Percentiles rank a stretch among this genome's conserved stretches.
Conservation (phyloP, 2,329 filamentous ascomycete genomes). For the Cladosporium halotolerans region DNA sequence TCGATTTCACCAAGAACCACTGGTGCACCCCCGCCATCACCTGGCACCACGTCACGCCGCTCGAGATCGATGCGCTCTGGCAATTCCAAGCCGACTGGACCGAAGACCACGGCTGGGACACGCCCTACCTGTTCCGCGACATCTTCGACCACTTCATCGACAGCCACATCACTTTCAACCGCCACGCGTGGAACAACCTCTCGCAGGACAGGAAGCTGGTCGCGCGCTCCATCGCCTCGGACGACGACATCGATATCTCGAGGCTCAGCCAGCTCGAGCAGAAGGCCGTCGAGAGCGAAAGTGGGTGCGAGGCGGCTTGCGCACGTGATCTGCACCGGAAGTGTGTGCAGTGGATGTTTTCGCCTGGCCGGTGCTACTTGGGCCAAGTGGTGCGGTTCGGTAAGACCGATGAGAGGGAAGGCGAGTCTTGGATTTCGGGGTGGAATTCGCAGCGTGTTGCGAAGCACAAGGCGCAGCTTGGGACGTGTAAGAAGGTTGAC, state of each 20-base stretch:
- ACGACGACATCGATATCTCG: constrained; percentile 19
- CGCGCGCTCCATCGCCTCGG: constrained; percentile 14
- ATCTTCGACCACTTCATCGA: constrained; percentile 30
- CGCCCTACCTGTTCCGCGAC: constrained; percentile 29
- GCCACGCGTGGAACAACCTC: constrained; percentile 31
- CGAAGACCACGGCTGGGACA: constrained; percentile 25
- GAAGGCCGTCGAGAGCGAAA: constrained; percentile 20
- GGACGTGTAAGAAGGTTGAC: constrained; percentile 16
- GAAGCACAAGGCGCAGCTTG: constrained; percentile 18
- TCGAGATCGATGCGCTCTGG: constrained; percentile 21
- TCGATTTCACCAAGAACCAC: constrained; percentile 37
- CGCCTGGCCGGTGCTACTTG: constrained; percentile 28
- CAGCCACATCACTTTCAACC: constrained; percentile 25
- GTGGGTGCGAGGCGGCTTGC: constrained; percentile 28
- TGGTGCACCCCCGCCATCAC: constrained; percentile 41
- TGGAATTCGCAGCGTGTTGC: constrained; percentile 26
- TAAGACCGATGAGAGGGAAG: constrained; percentile 26
- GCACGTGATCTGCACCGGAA: constrained; percentile 14
- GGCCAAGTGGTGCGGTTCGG: constrained; percentile 28
- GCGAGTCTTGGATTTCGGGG: constrained; percentile 27
- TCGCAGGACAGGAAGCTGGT: constrained; percentile 26
- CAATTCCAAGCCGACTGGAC: constrained; percentile 29
- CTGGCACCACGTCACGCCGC: constrained; percentile 30
- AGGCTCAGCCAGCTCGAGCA: constrained; percentile 22
- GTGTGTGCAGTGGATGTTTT: constrained; percentile 33